Evolutionary conservation across 2,329 filamentous ascomycete species (phyloP).

Genomic region (Endoconidiophora polonica): DNA sequence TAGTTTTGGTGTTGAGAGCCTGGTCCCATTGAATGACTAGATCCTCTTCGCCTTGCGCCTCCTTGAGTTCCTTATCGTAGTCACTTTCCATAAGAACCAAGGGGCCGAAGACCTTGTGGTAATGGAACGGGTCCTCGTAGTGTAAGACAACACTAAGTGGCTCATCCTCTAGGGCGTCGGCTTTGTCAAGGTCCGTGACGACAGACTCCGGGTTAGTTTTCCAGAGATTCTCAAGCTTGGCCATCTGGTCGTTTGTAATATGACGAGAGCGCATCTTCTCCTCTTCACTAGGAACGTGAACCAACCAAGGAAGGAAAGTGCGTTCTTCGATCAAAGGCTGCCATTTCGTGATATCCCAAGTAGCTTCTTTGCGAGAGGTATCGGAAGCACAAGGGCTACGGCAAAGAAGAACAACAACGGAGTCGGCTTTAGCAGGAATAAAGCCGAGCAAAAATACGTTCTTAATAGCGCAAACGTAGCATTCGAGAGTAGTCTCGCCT

Average conservation of each 20-base stretch:
- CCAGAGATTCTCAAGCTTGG: slow-evolving; percentile 95
- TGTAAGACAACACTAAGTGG: slow-evolving; percentile 81
- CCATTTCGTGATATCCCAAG: slow-evolving; percentile 97
- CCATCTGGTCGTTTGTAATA: slow-evolving; percentile 83
- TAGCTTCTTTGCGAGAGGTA: slow-evolving; percentile 97
- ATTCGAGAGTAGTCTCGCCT: slow-evolving; percentile 91
- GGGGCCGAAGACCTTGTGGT: slow-evolving; percentile 96
- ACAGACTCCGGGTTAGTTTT: slow-evolving; percentile 86
- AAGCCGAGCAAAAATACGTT: slow-evolving; percentile 96
- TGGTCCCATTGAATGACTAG: slow-evolving; percentile 87
- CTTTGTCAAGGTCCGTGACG: slow-evolving; percentile 50
- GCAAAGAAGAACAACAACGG: slow-evolving; percentile 89
- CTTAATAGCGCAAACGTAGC: slow-evolving; percentile 98
- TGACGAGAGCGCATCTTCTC: slow-evolving; percentile 93
- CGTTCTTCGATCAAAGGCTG: slow-evolving; percentile 94
- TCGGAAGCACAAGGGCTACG: slow-evolving; percentile 91
- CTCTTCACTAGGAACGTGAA: slow-evolving; percentile 73
- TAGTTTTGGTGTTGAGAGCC: slow-evolving; percentile 91
- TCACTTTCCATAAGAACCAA: slow-evolving; percentile 98
- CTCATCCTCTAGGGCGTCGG: slow-evolving; percentile 73
- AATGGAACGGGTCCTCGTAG: slow-evolving; percentile 95
- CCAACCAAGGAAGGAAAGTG: slow-evolving; percentile 87
- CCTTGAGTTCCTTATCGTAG: slow-evolving; percentile 97
- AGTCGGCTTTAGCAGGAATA: slow-evolving; percentile 96
- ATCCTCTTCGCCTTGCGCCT: slow-evolving; percentile 94